Conservation (phyloP, 352 stramenopile genomes). For the Aphanomyces astaci region DNA sequence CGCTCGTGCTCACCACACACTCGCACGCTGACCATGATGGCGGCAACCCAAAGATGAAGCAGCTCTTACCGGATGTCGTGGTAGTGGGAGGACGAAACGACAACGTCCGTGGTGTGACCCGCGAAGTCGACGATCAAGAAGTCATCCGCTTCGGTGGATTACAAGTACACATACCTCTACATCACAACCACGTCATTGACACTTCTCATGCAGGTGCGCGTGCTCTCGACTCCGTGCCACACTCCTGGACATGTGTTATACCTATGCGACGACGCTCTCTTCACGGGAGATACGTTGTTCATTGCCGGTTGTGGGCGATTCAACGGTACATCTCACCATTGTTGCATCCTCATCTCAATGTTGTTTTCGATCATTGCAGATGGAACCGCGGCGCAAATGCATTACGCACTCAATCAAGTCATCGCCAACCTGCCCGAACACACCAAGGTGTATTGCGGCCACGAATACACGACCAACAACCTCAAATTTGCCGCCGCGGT, state of each 20-base stretch:
- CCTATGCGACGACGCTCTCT: constrained; percentile 60
- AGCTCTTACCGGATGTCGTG: constrained; percentile 44
- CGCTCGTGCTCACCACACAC: constrained; percentile 87
- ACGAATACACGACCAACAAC: constrained; percentile 92
- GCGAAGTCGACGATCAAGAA: constrained; percentile 55
- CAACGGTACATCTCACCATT: constrained; percentile 27
- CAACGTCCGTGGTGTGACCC: constrained; percentile 44
- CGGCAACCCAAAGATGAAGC: constrained; percentile 67
- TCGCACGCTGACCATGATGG: constrained; percentile 87
- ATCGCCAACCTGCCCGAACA: constrained; percentile 51
- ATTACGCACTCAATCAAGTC: constrained; percentile 70
- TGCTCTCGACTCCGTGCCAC: constrained; percentile 87
- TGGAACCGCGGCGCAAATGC: constrained; percentile 77
- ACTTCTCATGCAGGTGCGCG: constrained; percentile 22
- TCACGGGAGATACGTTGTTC: constrained; percentile 90
- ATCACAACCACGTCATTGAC: background rate
- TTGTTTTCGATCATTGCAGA: no score
- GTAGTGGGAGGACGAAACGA: constrained; percentile 72
- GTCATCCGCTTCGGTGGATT: constrained; percentile 58
- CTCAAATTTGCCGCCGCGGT: constrained; percentile 83
- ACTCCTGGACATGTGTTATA: constrained; percentile 85
- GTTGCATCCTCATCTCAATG: background rate
- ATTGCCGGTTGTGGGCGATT: constrained; percentile 87
- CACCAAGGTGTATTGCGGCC: constrained; percentile 84
- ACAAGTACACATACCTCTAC: constrained; percentile 22